Percentiles rank a stretch among this genome's conserved stretches.
These are phyloP conservation scores for Aspergillus neotritici DNA, from an alignment of 2,329 filamentous ascomycete species.

Conservation along the genomic window DNA sequence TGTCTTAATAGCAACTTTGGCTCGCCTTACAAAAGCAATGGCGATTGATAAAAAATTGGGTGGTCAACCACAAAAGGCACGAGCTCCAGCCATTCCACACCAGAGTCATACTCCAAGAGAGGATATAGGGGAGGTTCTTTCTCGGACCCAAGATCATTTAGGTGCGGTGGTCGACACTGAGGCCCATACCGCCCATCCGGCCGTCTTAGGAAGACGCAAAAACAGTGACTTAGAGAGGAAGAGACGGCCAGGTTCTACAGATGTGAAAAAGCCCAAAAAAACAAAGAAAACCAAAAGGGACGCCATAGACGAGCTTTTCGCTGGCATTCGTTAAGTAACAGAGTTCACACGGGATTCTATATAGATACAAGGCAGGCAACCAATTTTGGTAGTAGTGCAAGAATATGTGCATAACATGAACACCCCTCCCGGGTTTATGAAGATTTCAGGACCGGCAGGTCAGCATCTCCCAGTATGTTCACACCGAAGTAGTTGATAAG, in stretches of 20 bases:
- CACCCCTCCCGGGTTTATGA: neutral
- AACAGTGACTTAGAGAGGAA: slow-evolving; percentile 1
- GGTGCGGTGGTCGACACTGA: neutral
- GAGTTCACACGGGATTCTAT: too few species aligned
- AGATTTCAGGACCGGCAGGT: slow-evolving; percentile 8
- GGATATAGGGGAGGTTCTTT: slow-evolving; percentile 23
- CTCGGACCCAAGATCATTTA: slow-evolving; percentile 11
- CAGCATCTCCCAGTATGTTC: slow-evolving; percentile 56
- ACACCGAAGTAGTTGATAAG: slow-evolving; percentile 72
- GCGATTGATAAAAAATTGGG: slow-evolving; percentile 30
- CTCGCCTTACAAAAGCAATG: slow-evolving; percentile 48
- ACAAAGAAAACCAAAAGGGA: slow-evolving; percentile 55
- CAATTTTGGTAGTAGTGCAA: neutral
- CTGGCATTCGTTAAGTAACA: slow-evolving; percentile 43
- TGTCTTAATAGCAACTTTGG: slow-evolving; percentile 60
- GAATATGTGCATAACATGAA: neutral
- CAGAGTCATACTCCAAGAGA: slow-evolving; percentile 9
- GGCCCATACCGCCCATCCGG: too few species aligned
- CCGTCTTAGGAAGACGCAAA: neutral
- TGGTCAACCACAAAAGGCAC: too few species aligned
- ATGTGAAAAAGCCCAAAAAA: slow-evolving; percentile 14
- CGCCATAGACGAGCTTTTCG: slow-evolving; percentile 70
- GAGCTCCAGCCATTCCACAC: neutral
- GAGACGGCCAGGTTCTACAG: slow-evolving; percentile 1
- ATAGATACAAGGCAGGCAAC: too few species aligned